phyloP scores from a whole-genome alignment of 83 land plant genomes.

The Thuja plicata region DNA sequence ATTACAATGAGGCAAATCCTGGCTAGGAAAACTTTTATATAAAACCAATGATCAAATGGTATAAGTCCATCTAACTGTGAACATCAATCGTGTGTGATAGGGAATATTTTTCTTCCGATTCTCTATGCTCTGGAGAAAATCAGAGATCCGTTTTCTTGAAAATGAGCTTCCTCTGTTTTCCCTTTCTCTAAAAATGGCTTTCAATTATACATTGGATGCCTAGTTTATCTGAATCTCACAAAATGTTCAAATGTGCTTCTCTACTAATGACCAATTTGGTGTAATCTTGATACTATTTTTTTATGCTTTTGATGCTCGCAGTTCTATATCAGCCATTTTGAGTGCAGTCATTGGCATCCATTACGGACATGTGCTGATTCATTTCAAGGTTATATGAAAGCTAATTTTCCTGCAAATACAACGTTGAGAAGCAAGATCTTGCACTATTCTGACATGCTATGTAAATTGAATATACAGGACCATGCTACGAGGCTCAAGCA shows the following conservation, averaged over 20 bases:
- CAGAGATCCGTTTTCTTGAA: neutral
- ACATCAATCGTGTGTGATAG: too few species aligned
- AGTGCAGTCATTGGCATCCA: constrained; percentile 66
- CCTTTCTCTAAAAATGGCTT: neutral
- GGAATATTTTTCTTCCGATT: neutral
- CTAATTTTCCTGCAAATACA: neutral
- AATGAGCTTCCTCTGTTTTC: neutral
- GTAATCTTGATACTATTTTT: neutral
- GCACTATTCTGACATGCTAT: neutral
- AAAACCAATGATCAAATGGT: neutral
- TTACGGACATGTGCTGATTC: constrained; percentile 68
- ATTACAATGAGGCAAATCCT: neutral
- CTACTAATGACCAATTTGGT: neutral
- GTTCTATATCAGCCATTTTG: constrained; percentile 64
- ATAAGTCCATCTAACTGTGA: neutral
- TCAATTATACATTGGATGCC: neutral
- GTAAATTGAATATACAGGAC: constrained; percentile 26
- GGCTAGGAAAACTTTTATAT: neutral
- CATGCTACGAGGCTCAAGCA: constrained; percentile 62
- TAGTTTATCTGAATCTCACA: neutral
- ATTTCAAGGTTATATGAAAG: constrained; percentile 45
- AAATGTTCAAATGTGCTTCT: neutral
- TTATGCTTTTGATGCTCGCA: constrained; percentile 15
- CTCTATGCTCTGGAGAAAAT: neutral
- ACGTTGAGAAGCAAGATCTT: neutral